A percentile compares a stretch with the other conserved stretches of the same genome.
Conservation (phyloP, 306 rosid genomes). For the Ceratonia siliqua region DNA sequence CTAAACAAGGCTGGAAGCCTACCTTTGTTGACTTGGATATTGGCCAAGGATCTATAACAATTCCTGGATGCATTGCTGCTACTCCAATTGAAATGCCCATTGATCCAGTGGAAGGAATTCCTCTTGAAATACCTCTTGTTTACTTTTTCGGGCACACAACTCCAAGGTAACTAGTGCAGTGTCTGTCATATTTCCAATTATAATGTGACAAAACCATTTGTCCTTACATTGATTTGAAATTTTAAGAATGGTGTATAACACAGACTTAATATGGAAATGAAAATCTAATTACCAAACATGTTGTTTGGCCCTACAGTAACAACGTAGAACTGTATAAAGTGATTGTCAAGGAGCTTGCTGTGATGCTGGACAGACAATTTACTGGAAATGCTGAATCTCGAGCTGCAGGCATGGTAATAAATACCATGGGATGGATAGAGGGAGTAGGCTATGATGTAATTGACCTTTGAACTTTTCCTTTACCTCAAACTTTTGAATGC, state of each 20-base stretch:
- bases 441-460: constrained; percentile 94
- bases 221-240: constrained; percentile 3
- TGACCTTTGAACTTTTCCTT: constrained; percentile 15
- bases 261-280: background rate
- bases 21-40: constrained; percentile 93
- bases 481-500: background rate
- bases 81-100: constrained; percentile 97
- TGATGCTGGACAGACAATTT: constrained; percentile 81
- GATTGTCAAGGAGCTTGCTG: constrained; percentile 87
- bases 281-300: constrained; percentile 30
- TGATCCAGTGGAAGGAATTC: constrained; percentile 91
- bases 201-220: background rate
- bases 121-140: constrained; percentile 94
- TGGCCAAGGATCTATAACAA: constrained; percentile 93
- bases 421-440: constrained; percentile 99
- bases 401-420: constrained; percentile 97
- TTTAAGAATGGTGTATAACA: constrained; percentile 15
- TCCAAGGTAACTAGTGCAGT: constrained; percentile 62
- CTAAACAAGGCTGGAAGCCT: constrained; percentile 95
- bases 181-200: constrained; percentile 7
- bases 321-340: constrained; percentile 87
- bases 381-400: constrained; percentile 79
- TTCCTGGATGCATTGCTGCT: constrained; percentile 93
- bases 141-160: constrained; percentile 84
- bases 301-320: constrained; percentile 51